phyloP scores from a whole-genome alignment of 2,329 filamentous ascomycete genomes.

The Aureobasidium leucospermi region DNA sequence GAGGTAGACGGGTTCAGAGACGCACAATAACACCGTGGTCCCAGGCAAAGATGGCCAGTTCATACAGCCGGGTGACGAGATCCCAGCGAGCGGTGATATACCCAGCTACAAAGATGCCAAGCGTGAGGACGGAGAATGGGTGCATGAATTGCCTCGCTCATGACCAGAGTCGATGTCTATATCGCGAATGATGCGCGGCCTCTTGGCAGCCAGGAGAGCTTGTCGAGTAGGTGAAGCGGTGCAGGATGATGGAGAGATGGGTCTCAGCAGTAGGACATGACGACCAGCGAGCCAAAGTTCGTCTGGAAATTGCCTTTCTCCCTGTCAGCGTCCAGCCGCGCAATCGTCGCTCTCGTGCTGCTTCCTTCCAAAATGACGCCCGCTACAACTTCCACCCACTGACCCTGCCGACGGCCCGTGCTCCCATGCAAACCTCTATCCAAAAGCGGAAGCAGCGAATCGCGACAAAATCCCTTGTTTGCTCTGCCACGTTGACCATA shows the following conservation, averaged over 20 bases:
- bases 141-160: slow-evolving; percentile 60
- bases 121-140: slow-evolving; percentile 91
- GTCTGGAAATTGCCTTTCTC: slow-evolving; percentile 11
- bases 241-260: not conserved
- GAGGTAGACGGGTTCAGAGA: not conserved
- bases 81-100: slow-evolving; percentile 99
- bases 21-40: slow-evolving; percentile 91
- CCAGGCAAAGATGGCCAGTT: slow-evolving; percentile 95
- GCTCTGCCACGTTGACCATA: not conserved
- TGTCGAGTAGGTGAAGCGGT: not conserved
- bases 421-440: not conserved
- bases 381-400: not conserved
- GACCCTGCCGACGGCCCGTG: slow-evolving; percentile 3
- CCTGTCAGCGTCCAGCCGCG: slow-evolving; percentile 1
- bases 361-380: not conserved
- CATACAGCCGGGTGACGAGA: slow-evolving; percentile 91
- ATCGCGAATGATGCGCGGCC: slow-evolving; percentile 2
- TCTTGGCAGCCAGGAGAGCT: slow-evolving; percentile 8
- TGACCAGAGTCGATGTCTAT: slow-evolving; percentile 12
- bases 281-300: not conserved
- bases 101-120: slow-evolving; percentile 97
- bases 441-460: slow-evolving; percentile 4
- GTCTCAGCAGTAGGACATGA: not conserved
- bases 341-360: slow-evolving; percentile 1
- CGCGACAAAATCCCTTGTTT: not conserved